Percentiles rank a stretch among this genome's conserved stretches.
Conservation (phyloP, 345 rosid species). For the Iberis pinnata region DNA sequence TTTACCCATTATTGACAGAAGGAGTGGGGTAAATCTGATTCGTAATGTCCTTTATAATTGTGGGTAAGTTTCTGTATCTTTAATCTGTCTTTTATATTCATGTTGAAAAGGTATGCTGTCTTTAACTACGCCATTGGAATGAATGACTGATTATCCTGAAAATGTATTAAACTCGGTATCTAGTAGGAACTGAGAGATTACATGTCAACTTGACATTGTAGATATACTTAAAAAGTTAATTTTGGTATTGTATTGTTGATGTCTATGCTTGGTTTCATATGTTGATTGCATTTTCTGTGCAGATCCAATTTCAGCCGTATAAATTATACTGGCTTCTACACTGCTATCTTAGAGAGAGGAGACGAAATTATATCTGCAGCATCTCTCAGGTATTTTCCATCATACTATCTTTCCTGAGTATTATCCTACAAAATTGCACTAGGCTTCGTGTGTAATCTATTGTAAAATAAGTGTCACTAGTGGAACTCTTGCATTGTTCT, state of each 20-base stretch:
- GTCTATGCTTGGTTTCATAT: slow-evolving; percentile 9
- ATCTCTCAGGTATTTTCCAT: slow-evolving; percentile 32
- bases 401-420: neutral
- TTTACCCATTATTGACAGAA: slow-evolving; percentile 32
- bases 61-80: slow-evolving; percentile 26
- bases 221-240: slow-evolving; percentile 7
- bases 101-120: slow-evolving; percentile 1
- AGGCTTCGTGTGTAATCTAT: neutral
- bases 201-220: neutral
- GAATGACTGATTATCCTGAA: slow-evolving; percentile 5
- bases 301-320: slow-evolving; percentile 36
- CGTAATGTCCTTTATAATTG: slow-evolving; percentile 30
- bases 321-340: slow-evolving; percentile 33
- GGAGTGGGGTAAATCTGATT: slow-evolving; percentile 31
- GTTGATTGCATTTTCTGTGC: slow-evolving; percentile 13
- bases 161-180: neutral
- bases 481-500: no score
- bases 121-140: neutral
- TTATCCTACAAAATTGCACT: neutral
- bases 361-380: slow-evolving; percentile 35
- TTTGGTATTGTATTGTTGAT: neutral
- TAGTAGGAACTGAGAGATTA: neutral
- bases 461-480: slow-evolving; percentile 5
- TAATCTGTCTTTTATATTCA: neutral
- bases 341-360: slow-evolving; percentile 34